These are phyloP conservation scores for Thelonectria blattea DNA, from an alignment of 2,329 filamentous ascomycete species.

Conservation along the genomic window DNA sequence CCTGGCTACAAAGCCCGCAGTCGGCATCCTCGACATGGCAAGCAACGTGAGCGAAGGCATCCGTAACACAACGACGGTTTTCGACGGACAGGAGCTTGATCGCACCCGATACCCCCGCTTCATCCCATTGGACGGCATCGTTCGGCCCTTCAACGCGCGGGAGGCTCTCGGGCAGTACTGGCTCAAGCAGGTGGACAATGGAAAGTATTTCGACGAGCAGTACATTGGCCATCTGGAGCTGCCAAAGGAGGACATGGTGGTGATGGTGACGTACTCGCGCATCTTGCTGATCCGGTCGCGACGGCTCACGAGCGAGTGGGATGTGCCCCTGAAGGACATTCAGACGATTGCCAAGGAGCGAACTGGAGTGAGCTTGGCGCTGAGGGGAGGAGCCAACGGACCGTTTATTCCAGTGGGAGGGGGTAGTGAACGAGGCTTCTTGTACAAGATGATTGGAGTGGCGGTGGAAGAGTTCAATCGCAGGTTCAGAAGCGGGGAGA, in stretches of 20 bases:
- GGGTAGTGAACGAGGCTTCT: slow-evolving; percentile 71
- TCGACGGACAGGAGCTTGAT: slow-evolving; percentile 92
- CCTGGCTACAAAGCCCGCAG: slow-evolving; percentile 94
- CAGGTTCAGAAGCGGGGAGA: slow-evolving; percentile 55
- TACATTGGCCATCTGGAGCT: slow-evolving; percentile 97
- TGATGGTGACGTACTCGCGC: slow-evolving; percentile 85
- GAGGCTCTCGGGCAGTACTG: slow-evolving; percentile 97
- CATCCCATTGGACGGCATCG: slow-evolving; percentile 89
- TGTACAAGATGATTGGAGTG: slow-evolving; percentile 70
- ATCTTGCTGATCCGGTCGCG: slow-evolving; percentile 91
- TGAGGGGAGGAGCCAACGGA: slow-evolving; percentile 90
- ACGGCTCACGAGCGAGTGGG: slow-evolving; percentile 90
- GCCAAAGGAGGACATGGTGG: slow-evolving; percentile 83
- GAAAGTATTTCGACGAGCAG: slow-evolving; percentile 95
- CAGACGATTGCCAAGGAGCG: slow-evolving; percentile 97
- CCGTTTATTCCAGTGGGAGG: slow-evolving; percentile 95
- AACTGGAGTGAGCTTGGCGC: slow-evolving; percentile 86
- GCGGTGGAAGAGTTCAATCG: slow-evolving; percentile 73
- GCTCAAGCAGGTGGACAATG: slow-evolving; percentile 98
- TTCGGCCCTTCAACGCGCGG: slow-evolving; percentile 90
- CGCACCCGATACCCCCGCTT: slow-evolving; percentile 93
- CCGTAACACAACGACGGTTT: slow-evolving; percentile 97
- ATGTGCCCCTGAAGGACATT: slow-evolving; percentile 92
- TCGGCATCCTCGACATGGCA: slow-evolving; percentile 94
- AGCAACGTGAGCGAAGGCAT: slow-evolving; percentile 98